Evolutionary conservation across 805 yeast genomes (phyloP), one percentile per base, ranked within the genome.

Genomic region (Candida chauliodis): DNA sequence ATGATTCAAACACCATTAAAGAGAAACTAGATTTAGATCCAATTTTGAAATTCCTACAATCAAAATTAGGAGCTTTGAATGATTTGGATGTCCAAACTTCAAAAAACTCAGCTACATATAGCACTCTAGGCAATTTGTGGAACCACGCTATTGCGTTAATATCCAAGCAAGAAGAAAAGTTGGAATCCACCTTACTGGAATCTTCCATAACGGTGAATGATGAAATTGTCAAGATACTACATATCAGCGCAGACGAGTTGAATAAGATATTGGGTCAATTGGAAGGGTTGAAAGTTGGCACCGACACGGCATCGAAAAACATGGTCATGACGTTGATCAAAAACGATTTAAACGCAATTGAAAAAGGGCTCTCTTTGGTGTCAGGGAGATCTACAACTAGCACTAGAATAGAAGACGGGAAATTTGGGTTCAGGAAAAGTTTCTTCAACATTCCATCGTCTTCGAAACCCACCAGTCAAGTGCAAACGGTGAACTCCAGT

Each of bases 1-100:
- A 67, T 41, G 36, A 35, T 7, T 48, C 52, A 22, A 68, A 68
- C 45, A 61, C 69, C 2, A 54, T 68, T 6, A 45, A 46, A 0
- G 52, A 54, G 16, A 63, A 62, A 46, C 41, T 64, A 13, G 62
- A 66, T 41, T 37, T 63, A 8, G 59, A 48, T n/a, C 70, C 71
- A 1, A 53, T 68, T 1, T 27, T 57, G 3, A 44, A 50, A 5
- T 51, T 62, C 8, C 41, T 68, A n/a, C 50, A 53, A 9, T 56
- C 50, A 19, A 61, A 57, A 37, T 45, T 43, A 11, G 59, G 49
- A 15, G 68, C 64, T 0, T 48, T 60, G 16, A 44, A 45, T 7
- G 63, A 53, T 23, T 37, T 61, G 23, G 44, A 51, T 3, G 39
- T 49, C 2, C 41, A 48, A 8, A 41, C 62, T 2, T 58, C 69